Percentiles rank a stretch among this genome's conserved stretches.
These are phyloP conservation scores for Macadamia tetraphylla DNA, from an alignment of 164 flowering plant species.

Conservation along the genomic window DNA sequence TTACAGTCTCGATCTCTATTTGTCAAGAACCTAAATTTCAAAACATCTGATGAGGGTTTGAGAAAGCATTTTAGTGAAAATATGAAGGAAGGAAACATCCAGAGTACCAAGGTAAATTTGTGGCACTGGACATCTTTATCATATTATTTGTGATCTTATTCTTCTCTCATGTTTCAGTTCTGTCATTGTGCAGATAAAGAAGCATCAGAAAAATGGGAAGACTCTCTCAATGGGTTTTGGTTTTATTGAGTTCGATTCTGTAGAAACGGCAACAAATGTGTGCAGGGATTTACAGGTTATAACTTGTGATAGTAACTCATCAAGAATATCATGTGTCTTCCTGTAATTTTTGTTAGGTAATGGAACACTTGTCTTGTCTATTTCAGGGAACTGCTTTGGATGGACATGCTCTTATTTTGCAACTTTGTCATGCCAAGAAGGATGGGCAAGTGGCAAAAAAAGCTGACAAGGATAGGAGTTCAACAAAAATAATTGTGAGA, in stretches of 20 bases:
- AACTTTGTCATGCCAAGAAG: constrained; percentile 71
- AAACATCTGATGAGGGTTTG: constrained; percentile 68
- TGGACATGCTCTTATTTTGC: constrained; percentile 88
- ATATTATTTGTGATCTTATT: constrained; percentile 1
- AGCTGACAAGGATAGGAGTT: constrained; percentile 55
- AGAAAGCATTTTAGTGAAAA: constrained; percentile 60
- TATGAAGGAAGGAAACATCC: constrained; percentile 61
- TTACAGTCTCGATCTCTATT: constrained; percentile 79
- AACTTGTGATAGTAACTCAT: background rate
- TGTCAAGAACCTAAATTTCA: constrained; percentile 90
- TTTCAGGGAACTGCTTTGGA: constrained; percentile 85
- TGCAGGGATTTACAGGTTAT: constrained; percentile 85
- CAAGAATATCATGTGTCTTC: background rate
- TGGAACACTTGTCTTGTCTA: background rate
- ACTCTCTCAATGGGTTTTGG: constrained; percentile 90
- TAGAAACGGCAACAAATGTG: constrained; percentile 65
- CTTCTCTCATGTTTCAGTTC: constrained; percentile 6
- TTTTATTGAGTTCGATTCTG: constrained; percentile 83
- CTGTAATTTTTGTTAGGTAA: background rate
- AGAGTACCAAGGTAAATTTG: constrained; percentile 66
- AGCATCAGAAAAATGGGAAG: constrained; percentile 84
- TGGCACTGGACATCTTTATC: background rate
- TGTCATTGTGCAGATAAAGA: constrained; percentile 52
- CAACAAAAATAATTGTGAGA: constrained; percentile 82
- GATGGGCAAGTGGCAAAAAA: constrained; percentile 39